Evolutionary conservation across 352 stramenopile genomes (phyloP).

Genomic region (Phytophthora fragariae): DNA sequence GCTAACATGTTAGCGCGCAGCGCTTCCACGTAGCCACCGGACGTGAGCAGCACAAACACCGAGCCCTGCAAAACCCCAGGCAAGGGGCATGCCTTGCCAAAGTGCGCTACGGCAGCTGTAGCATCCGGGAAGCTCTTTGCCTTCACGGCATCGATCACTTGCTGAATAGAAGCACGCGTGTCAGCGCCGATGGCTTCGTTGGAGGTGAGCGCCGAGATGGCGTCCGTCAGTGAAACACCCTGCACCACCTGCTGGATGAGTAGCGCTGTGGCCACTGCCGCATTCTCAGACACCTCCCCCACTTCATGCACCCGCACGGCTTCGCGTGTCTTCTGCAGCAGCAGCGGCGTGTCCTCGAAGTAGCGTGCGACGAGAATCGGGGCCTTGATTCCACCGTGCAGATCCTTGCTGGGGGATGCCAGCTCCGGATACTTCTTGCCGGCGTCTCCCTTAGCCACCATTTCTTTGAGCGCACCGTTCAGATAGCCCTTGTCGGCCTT

Average conservation of each 20-base stretch:
- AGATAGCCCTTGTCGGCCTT: constrained; percentile 67
- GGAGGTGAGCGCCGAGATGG: constrained; percentile 45
- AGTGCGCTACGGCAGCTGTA: constrained; percentile 52
- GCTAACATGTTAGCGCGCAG: constrained; percentile 66
- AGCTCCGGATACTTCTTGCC: constrained; percentile 64
- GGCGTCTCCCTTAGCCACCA: constrained; percentile 71
- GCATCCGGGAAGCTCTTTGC: constrained; percentile 55
- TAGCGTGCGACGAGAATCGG: constrained; percentile 67
- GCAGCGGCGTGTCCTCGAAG: constrained; percentile 40
- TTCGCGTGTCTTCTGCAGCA: constrained; percentile 58
- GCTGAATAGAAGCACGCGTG: constrained; percentile 47
- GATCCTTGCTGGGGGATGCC: constrained; percentile 59
- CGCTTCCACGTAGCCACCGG: constrained; percentile 48
- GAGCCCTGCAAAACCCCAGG: constrained; percentile 63
- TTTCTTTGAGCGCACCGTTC: constrained; percentile 75
- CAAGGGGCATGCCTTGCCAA: constrained; percentile 68
- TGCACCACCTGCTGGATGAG: constrained; percentile 64
- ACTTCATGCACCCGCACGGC: constrained; percentile 69
- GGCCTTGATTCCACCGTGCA: constrained; percentile 68
- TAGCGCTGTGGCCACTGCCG: constrained; percentile 56
- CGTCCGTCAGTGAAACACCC: constrained; percentile 39
- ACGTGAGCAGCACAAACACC: constrained; percentile 69
- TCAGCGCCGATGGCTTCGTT: constrained; percentile 46
- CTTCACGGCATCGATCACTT: constrained; percentile 57
- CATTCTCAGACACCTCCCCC: constrained; percentile 52